These are phyloP conservation scores for Colletotrichum gigasporum DNA, from an alignment of 2,329 filamentous ascomycete genomes.

Conservation along the genomic window DNA sequence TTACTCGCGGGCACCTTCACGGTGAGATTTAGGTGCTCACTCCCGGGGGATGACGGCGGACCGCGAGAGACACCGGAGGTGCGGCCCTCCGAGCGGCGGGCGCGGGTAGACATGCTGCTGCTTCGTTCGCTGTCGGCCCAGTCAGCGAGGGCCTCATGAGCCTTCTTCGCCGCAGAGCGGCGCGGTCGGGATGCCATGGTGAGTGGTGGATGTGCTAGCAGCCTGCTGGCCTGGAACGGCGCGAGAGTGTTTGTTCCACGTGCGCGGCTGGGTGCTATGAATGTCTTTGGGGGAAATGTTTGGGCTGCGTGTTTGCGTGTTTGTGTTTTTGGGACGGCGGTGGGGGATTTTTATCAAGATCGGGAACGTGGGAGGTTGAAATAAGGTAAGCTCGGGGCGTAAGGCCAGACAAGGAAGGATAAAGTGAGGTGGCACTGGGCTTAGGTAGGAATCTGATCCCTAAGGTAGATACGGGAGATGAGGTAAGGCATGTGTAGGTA, in stretches of 20 bases:
- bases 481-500: conserved; percentile 29
- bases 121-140: conserved; percentile 58
- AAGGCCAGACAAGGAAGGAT: conserved; percentile 21
- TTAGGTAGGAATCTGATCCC: conserved; percentile 31
- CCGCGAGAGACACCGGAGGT: conserved; percentile 54
- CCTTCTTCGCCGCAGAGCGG: conserved; percentile 53
- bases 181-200: conserved; percentile 59
- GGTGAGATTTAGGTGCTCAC: conserved; percentile 59
- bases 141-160: conserved; percentile 53
- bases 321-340: conserved; percentile 13
- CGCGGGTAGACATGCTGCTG: conserved; percentile 59
- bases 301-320: neutral
- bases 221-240: conserved; percentile 3
- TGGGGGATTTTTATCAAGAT: conserved; percentile 15
- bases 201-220: conserved; percentile 9
- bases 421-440: conserved; percentile 31
- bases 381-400: conserved; percentile 31
- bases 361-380: conserved; percentile 31
- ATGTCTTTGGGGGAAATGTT: conserved; percentile 18
- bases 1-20: conserved; percentile 63
- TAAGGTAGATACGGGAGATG: conserved; percentile 31
- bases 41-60: conserved; percentile 53
- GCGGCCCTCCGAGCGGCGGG: conserved; percentile 59
- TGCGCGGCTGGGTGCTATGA: neutral
- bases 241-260: neutral